Evolutionary conservation across 2,329 filamentous ascomycete species (phyloP).

Genomic region (Aureobasidium sp.): DNA sequence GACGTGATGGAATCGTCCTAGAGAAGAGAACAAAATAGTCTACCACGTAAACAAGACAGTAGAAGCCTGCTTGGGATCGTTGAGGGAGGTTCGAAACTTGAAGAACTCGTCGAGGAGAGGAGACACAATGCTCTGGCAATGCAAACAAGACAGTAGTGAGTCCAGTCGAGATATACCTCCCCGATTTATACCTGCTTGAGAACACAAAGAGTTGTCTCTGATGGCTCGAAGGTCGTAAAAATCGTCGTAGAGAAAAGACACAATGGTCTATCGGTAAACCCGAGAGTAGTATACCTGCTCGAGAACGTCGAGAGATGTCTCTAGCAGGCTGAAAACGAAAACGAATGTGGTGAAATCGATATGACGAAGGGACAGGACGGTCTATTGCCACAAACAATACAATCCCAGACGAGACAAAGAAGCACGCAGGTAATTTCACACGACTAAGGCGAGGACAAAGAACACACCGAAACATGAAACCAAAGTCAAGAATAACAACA

Average conservation of each 20-base stretch:
- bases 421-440: constrained; percentile 8
- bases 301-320: too few relatives aligned
- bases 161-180: background rate
- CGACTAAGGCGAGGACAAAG: constrained; percentile 4
- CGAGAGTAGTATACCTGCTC: too few relatives aligned
- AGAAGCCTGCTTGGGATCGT: too few relatives aligned
- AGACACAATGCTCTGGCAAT: background rate
- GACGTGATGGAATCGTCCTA: too few relatives aligned
- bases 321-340: too few relatives aligned
- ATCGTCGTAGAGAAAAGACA: background rate
- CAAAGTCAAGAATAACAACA: background rate
- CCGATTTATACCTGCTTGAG: too few relatives aligned
- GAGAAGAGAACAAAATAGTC: too few relatives aligned
- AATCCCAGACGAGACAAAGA: constrained; percentile 2
- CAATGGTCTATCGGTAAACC: background rate
- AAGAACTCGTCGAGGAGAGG: too few relatives aligned
- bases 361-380: too few relatives aligned
- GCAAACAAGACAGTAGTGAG: background rate
- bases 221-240: background rate
- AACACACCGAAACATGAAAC: constrained; percentile 1
- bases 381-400: background rate
- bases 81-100: too few relatives aligned
- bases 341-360: too few relatives aligned
- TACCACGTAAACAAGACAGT: too few relatives aligned
- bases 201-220: background rate